These are phyloP conservation scores for Iris macrosiphon DNA, from an alignment of 106 monocot species.

Conservation along the genomic window DNA sequence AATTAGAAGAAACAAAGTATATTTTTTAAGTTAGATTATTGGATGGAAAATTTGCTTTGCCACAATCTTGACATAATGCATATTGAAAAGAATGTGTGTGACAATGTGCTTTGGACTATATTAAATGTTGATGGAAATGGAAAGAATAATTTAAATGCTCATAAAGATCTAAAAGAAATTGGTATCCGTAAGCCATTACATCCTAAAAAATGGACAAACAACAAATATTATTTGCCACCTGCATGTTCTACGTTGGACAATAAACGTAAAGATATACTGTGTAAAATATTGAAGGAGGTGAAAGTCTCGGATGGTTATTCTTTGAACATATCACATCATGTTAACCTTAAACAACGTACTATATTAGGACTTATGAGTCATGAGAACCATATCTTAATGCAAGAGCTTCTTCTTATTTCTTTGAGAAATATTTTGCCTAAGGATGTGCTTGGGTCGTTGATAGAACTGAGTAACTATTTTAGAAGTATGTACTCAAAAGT, in stretches of 20 bases:
- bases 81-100: neutral
- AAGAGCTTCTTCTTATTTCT: no score
- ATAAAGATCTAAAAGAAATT: neutral
- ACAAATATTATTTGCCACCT: neutral
- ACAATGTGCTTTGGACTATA: neutral
- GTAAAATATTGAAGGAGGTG: no score
- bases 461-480: no score
- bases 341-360: no score
- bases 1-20: neutral
- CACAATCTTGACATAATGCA: neutral
- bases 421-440: no score
- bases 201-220: neutral
- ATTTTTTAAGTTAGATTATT: slow-evolving; percentile 1
- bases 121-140: neutral
- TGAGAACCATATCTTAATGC: no score
- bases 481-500: no score
- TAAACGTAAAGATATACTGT: no score
- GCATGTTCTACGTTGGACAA: neutral
- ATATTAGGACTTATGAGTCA: no score
- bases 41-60: neutral
- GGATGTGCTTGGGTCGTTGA: no score
- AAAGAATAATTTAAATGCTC: neutral
- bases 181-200: neutral
- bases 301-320: no score
- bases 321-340: no score